Conservation (phyloP, 2,329 filamentous ascomycete genomes). For the Aspergillus fumigatus region DNA sequence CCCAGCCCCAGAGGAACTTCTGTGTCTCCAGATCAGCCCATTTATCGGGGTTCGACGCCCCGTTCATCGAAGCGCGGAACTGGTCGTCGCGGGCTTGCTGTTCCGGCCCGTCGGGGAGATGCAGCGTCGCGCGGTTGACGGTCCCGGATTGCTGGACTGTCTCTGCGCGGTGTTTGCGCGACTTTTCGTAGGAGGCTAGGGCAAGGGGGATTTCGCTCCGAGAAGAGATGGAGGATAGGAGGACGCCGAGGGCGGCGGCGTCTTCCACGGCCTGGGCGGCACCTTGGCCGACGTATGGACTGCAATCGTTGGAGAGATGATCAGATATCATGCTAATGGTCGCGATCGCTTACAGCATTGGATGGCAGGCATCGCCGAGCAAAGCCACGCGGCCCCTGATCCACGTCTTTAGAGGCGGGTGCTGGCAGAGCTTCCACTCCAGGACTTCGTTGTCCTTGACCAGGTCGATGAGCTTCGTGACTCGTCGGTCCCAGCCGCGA, state of each 20-base stretch:
- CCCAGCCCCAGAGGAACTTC: conserved; percentile 39
- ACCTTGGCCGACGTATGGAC: conserved; percentile 40
- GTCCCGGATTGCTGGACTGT: conserved; percentile 35
- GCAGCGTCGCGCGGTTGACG: conserved; percentile 33
- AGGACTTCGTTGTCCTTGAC: conserved; percentile 51
- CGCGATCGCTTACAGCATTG: conserved; percentile 35
- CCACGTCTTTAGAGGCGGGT: conserved; percentile 33
- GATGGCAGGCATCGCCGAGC: conserved; percentile 43
- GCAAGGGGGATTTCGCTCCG: conserved; percentile 30
- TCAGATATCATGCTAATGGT: no score
- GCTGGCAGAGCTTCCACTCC: conserved; percentile 36
- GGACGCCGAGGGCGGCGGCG: conserved; percentile 30
- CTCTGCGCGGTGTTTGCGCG: conserved; percentile 37
- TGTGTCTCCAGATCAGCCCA: conserved; percentile 64
- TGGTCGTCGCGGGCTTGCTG: conserved; percentile 39
- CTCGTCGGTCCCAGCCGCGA: conserved; percentile 55
- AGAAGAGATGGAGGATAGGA: conserved; percentile 30
- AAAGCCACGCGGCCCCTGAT: conserved; percentile 32
- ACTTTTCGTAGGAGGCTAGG: conserved; percentile 33
- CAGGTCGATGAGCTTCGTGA: conserved; percentile 56
- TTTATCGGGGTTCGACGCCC: conserved; percentile 51
- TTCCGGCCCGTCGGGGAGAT: conserved; percentile 37
- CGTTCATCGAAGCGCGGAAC: conserved; percentile 23
- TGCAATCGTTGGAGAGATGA: background rate
- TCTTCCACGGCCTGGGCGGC: conserved; percentile 47